Base-by-base conservation (phyloP, 331 rosid species). In the Quercus tomentella region DNA sequence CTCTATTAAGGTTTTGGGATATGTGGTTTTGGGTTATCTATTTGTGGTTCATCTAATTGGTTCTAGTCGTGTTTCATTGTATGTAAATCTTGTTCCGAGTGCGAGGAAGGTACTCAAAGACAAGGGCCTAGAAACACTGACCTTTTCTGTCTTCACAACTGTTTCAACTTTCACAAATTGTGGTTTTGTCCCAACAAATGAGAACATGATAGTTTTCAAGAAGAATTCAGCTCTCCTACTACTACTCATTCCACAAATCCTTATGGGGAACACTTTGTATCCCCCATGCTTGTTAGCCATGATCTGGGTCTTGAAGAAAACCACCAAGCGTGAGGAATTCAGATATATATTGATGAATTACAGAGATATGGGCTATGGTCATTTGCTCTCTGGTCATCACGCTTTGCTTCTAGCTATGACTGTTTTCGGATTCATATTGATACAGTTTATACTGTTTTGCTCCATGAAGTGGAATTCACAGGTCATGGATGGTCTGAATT, bases 131-230 rank as follows among this genome's bases (percentile, higher is more conserved):
- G 76, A 80, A 1, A 23, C 72, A 18, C 21, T 1, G 22, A 92
- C 91, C 15, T 94, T 92, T 72, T 83, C 93, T 10, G 18, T 89
- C 16, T 90, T 89, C 73, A 79, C 86, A n/a, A 21, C 83, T 7
- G 93, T 89, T 66, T 92, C 98, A 4, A 81, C 91, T 15, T 92
- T 92, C 30, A 73, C 97, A 1, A 92, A 80, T 4, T 90, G 96
- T 37, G 97, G 96, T 2, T 92, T 82, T 69, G 14, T 90, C 16
- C 97, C 96, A 4, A 90, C 92, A 0, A 90, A 94, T 28, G 97
- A 94, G 77, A 92, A 89, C 79, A 87, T 94, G 97, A 81, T 88
- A 1, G 82, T 89, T 52, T 94, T 92, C 89, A 94, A 83, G 66
- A 80, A 89, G 10, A 89, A 89, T 22, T 86, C 93, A 4, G 92